Percentiles rank a stretch among this genome's conserved stretches.
These are phyloP conservation scores for Podospora comata DNA, from an alignment of 495 filamentous ascomycete genomes.

Conservation along the genomic window DNA sequence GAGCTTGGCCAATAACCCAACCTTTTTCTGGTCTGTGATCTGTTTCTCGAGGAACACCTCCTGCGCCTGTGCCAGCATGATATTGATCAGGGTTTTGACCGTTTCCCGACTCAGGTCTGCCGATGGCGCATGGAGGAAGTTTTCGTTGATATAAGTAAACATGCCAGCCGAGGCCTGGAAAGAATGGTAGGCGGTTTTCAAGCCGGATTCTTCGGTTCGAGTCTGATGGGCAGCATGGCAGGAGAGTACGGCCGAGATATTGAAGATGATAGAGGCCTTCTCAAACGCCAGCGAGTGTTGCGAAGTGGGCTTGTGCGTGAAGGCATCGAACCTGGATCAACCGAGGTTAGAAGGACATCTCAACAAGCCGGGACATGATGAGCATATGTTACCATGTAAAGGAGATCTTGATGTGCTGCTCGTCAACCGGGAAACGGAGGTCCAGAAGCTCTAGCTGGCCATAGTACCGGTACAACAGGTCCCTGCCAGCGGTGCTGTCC, in stretches of 20 bases:
- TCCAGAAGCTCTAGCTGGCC: constrained; percentile 94
- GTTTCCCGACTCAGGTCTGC: constrained; percentile 92
- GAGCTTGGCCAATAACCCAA: constrained; percentile 86
- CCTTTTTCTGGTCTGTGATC: constrained; percentile 87
- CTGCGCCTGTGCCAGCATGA: constrained; percentile 93
- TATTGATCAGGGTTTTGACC: constrained; percentile 85
- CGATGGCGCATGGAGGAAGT: constrained; percentile 94
- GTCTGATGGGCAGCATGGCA: constrained; percentile 94
- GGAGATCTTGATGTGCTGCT: constrained; percentile 97
- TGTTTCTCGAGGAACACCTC: constrained; percentile 98
- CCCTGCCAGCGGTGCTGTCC: constrained; percentile 90
- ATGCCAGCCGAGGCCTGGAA: constrained; percentile 98
- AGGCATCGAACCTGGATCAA: constrained; percentile 83
- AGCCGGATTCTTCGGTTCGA: constrained; percentile 82
- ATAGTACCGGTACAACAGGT: constrained; percentile 95
- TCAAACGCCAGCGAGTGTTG: constrained; percentile 97
- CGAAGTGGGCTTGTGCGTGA: constrained; percentile 91
- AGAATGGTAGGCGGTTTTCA: constrained; percentile 96
- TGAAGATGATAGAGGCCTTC: constrained; percentile 99
- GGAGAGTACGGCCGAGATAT: constrained; percentile 94
- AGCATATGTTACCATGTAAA: constrained; percentile 79
- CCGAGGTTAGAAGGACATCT: constrained; percentile 22
- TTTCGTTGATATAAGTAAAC: constrained; percentile 99
- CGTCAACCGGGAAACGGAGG: constrained; percentile 92
- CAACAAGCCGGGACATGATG: neutral